Evolutionary conservation across 805 yeast species (phyloP), one percentile per base, ranked within the genome.

Genomic region (Kuraishia molischiana): DNA sequence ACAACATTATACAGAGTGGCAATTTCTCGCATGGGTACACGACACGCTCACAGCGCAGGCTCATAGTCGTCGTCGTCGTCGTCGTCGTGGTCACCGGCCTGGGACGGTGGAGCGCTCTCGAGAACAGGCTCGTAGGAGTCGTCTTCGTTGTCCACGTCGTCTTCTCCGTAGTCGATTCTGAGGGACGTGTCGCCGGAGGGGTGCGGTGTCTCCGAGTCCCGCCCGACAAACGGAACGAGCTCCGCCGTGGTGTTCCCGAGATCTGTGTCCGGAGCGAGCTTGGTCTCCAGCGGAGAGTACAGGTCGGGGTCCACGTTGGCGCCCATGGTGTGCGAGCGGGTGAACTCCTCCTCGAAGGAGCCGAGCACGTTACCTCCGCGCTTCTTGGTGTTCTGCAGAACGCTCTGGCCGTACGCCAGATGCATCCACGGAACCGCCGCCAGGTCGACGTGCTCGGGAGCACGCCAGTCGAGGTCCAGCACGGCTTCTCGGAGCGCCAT

Each of bases 401-500:
- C 13, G 13, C 13, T 14, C 13, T 28, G 31, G 13, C 8, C 6
- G 8, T 8, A 6, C 5, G 17, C 34, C 13, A 14, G 11, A 31
- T 19, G 15, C 11, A 30, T n/a, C 38, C 38, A 36, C 9, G 38
- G 38, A 11, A 36, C 30, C 10, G n/a, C 15, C 6, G 13, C 22
- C 6, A 36, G 22, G 13, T 20, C 34, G 9, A 36, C 17, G 3
- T 21, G 18, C 15, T 14, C 19, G 10, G 38, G 38, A 15, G 29
- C 38, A 14, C 22, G n/a, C 38, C 38, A 36, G 15, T 22, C 24
- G 8, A 20, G 18, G 11, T 36, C 38, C 13, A 17, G 19, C 29
- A 19, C 15, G 3, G 28, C 29, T 4, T 30, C 34, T n/a, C 20
- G 17, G 4, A 24, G 29, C 11, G 29, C n/a, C 18, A 24, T 14